Evolutionary conservation across 2,329 filamentous ascomycete genomes (phyloP), one percentile per base, ranked within the genome.

Genomic region (Trichophyton benhamiae): DNA sequence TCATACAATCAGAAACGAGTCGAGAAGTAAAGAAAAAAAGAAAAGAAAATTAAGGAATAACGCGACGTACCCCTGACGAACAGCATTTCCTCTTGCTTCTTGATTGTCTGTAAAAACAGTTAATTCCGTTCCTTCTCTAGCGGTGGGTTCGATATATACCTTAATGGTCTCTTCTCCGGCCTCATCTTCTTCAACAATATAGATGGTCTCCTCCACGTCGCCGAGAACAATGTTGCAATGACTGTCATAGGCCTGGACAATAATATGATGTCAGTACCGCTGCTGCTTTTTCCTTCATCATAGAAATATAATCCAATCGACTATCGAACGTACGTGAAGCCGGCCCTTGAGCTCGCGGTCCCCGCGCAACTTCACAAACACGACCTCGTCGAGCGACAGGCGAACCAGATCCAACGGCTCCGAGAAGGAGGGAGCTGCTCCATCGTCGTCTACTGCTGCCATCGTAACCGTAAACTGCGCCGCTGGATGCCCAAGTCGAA

Each of bases 81-180:
- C 20, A 99, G 79, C 94, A 99, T 99, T 74, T 97, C 94, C 49
- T 91, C 95, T 75, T 96, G 95, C 77, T 95, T 95, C 78, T 92
- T 95, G 65, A 94, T 85, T 13, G 91, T 96, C 88, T 95, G 65
- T 22, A n/a, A 59, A 30, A 49, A 7, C 20, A 9, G 58, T 44
- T 41, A 49, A 25, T 17, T 22, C 60, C 22, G 49, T 13, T 38
- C 44, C 41, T 22, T 5, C 17, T 20, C 9, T n/a, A 1, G 33
- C 33, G 3, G 11, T 8, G 8, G 52, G 27, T 8, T 17, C 3
- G 33, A 20, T 22, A 58, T 72, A 91, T 72, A 91, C 89, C 80
- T 85, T 88, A 69, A 90, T 80, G 30, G 84, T 83, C 62, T 92
- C 81, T 65, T 82, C 87, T 62, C 88, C 86, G 22, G 90, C 87